These are phyloP conservation scores for Cystobasidium onofrii DNA, from an alignment of 768 basidiomycete species.

Conservation along the genomic window DNA sequence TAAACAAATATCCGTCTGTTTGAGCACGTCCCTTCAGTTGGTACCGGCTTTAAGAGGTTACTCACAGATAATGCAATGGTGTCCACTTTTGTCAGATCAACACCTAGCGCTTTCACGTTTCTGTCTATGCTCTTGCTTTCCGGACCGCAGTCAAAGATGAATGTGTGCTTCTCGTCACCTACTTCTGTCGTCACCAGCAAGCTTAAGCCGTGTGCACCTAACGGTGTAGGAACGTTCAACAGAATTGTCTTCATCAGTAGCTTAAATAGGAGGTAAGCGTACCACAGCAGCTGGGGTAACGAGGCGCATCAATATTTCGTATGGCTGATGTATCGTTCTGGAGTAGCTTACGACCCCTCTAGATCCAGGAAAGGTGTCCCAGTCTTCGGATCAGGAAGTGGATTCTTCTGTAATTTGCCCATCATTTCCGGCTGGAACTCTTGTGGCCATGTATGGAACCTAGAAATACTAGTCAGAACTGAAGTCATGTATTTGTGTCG, in stretches of 20 bases:
- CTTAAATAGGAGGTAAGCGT: neutral
- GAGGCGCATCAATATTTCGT: too few species aligned
- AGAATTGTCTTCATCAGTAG: neutral
- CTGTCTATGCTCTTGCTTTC: slow-evolving; percentile 66
- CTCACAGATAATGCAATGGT: slow-evolving; percentile 55
- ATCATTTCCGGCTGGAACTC: slow-evolving; percentile 67
- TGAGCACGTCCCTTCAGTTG: neutral
- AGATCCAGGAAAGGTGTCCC: slow-evolving; percentile 63
- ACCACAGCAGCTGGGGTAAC: slow-evolving; percentile 48
- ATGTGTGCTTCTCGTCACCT: slow-evolving; percentile 51
- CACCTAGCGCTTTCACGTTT: slow-evolving; percentile 58
- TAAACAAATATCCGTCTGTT: neutral
- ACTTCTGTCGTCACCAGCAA: slow-evolving; percentile 59
- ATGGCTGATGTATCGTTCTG: too few species aligned
- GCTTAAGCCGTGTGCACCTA: slow-evolving; percentile 67
- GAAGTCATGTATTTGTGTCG: neutral
- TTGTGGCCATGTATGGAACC: slow-evolving; percentile 58
- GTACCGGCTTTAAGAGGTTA: too few species aligned
- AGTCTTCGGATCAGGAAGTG: slow-evolving; percentile 49
- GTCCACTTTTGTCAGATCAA: slow-evolving; percentile 54
- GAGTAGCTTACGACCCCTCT: slow-evolving; percentile 52
- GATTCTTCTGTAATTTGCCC: slow-evolving; percentile 56
- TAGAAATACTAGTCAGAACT: neutral
- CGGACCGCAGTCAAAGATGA: slow-evolving; percentile 76
- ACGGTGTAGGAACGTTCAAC: neutral